phyloP scores from a whole-genome alignment of 2,329 filamentous ascomycete species.

The Onygenales sp. region DNA sequence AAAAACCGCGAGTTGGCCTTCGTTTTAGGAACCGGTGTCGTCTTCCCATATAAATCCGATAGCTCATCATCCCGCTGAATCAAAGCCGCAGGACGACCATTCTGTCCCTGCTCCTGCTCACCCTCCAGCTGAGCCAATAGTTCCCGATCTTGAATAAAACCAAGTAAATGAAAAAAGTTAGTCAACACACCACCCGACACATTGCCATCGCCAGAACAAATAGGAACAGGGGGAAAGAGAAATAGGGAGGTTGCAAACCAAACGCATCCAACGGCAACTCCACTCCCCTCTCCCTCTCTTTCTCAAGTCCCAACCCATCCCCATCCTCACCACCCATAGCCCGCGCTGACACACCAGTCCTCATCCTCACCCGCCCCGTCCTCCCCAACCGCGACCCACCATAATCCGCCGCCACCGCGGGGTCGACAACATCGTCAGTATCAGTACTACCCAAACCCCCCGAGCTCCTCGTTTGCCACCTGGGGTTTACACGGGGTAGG shows the following conservation, averaged over 20 bases:
- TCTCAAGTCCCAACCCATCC: too few species aligned
- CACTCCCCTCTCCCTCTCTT: constrained; percentile 13
- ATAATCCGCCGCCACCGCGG: too few species aligned
- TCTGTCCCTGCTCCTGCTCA: constrained; percentile 4
- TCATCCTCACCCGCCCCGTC: too few species aligned
- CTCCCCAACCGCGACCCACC: too few species aligned
- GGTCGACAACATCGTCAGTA: too few species aligned
- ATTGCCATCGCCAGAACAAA: not conserved
- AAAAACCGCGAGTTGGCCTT: constrained; percentile 21
- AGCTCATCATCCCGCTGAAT: not conserved
- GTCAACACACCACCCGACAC: constrained; percentile 6
- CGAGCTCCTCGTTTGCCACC: too few species aligned
- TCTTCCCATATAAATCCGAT: not conserved
- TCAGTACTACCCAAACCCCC: too few species aligned
- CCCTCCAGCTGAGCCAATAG: constrained; percentile 24
- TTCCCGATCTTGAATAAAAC: constrained; percentile 23
- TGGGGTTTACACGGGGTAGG: too few species aligned
- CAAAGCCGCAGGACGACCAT: not conserved
- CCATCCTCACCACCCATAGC: too few species aligned
- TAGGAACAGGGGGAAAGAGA: not conserved
- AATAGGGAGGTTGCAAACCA: constrained; percentile 24
- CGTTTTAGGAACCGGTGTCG: not conserved
- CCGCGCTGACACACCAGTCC: too few species aligned
- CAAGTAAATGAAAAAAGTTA: not conserved
- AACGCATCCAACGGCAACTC: constrained; percentile 39